Base-by-base conservation (phyloP, 176 grass and related monocot species). In the Avena sativa region DNA sequence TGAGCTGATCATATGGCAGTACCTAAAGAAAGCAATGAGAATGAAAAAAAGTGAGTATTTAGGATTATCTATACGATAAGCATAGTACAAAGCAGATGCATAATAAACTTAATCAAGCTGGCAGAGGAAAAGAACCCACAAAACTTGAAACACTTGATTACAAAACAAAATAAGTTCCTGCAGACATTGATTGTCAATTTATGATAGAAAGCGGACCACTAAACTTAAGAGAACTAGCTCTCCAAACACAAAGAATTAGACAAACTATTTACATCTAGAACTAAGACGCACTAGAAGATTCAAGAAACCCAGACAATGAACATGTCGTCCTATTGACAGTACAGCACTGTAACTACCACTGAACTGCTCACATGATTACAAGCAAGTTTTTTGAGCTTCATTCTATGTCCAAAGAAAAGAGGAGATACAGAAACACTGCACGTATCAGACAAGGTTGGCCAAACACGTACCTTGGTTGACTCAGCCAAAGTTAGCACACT, bases 1-100 rank as follows among this genome's bases (percentile, higher is more conserved):
- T 99, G 36, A 99, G 89, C 28, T 97, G 90, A 87, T 97, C 94
- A 92, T 99, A 99, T 17, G 91, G 94, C 78, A 99, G 88, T 79
- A 99, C 79, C 97, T 99, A 81, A 89, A 62, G 44, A 84, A 52
- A 86, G 34, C 13, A 77, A 84, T 66, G 10, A 74, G 49, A 49
- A 71, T 70, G 8, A 86, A 78, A 81, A 55, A 74, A 50, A 32
- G 13, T 13, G 68, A 78, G 20, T 38, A 28, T 32, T 61, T 15
- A 85, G 10, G 16, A 62, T 78, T 72, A 47, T 73, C 1, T 61
- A 17, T 16, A 26, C 23, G 13, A 26, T 30, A 15, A 32, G 8
- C 12, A 78, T 65, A 43, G 15, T 20, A 43, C 56, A 9, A 10
- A 80, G 34, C 1, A 70, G 43, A 14, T 63, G 32, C 44, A 16